phyloP scores from a whole-genome alignment of 1,284 basidiomycete species.

The Papiliotrema nemorosa region DNA sequence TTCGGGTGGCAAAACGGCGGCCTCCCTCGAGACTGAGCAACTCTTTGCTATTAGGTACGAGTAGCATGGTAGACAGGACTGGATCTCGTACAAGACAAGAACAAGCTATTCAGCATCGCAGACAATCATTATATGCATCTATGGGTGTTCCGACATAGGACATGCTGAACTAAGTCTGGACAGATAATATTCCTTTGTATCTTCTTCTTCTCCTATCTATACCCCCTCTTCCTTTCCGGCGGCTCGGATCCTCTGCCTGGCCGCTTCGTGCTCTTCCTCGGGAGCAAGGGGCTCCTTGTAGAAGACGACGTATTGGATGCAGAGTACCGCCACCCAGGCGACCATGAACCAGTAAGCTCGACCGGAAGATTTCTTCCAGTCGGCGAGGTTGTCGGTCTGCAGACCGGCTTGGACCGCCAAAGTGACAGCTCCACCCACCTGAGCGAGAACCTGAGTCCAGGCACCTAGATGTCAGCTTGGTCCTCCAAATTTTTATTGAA shows the following conservation, averaged over 20 bases:
- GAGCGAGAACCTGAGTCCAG: constrained; percentile 39
- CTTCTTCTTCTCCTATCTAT: not conserved
- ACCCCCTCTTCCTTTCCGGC: constrained; percentile 9
- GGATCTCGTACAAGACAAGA: no score
- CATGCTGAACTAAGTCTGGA: no score
- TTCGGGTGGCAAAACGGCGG: no score
- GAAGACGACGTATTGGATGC: constrained; percentile 26
- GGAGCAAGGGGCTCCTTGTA: constrained; percentile 27
- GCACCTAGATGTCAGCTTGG: constrained; percentile 8
- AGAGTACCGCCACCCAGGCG: constrained; percentile 27
- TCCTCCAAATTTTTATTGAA: not conserved
- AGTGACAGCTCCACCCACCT: constrained; percentile 32
- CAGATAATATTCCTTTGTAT: no score
- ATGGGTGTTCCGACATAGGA: no score
- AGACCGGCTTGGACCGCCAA: constrained; percentile 45
- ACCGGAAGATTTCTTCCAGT: constrained; percentile 30
- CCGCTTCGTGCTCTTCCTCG: constrained; percentile 32
- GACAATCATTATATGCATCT: not conserved
- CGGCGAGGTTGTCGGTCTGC: constrained; percentile 22
- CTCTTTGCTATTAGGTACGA: no score
- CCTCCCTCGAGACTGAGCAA: no score
- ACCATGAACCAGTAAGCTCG: constrained; percentile 37
- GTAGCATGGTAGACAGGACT: no score
- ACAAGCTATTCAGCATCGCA: no score
- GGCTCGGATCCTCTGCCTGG: constrained; percentile 31